Base-by-base conservation (phyloP, 2,329 filamentous ascomycete genomes). In the Malbranchea zuffiana region DNA sequence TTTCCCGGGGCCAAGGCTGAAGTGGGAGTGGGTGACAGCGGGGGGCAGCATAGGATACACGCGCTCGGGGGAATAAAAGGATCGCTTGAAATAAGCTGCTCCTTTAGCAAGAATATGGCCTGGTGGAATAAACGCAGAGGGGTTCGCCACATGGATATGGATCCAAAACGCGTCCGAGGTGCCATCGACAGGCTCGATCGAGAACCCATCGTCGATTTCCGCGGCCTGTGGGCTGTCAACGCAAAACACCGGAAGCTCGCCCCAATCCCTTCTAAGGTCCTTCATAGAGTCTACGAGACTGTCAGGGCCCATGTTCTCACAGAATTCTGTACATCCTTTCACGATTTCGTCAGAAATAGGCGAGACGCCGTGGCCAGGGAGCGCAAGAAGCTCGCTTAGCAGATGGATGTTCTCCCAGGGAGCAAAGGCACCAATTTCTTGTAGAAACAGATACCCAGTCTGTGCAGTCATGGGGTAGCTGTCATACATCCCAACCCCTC, bases 141-240 rank as follows among this genome's bases (percentile, higher is more conserved):
- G 75, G 42, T 80, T 78, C 1, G 75, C 74, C 33, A 79, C 63
- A 51, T 80, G 75, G 5, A 76, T 57, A 47, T 73, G 75, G 8
- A 78, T 52, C 75, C 75, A 80, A 44, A 66, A 68, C 13, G 65
- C 57, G 16, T 62, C 55, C 2, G 58, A 49, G 2, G 57, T 57
- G 4, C 57, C 67, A 6, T 59, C 51, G 20, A 71, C 54, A 13
- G 53, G 56, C 48, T 76, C 70, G 11, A 79, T 49, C 0, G 75
- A 79, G 4, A 79, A 56, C 2, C 72, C 75, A 46, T 80, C 75
- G 43, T 80, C 75, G 40, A 78, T 74, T 46, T 79, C 73, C 23
- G 67, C 59, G 3, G 75, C 70, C 6, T 53, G 56, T 3, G 56
- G 54, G 44, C 61, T 60, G 44, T 80, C 75, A 29, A 80, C 69